phyloP scores from a whole-genome alignment of 352 stramenopile species.

The Plasmopara muralis region DNA sequence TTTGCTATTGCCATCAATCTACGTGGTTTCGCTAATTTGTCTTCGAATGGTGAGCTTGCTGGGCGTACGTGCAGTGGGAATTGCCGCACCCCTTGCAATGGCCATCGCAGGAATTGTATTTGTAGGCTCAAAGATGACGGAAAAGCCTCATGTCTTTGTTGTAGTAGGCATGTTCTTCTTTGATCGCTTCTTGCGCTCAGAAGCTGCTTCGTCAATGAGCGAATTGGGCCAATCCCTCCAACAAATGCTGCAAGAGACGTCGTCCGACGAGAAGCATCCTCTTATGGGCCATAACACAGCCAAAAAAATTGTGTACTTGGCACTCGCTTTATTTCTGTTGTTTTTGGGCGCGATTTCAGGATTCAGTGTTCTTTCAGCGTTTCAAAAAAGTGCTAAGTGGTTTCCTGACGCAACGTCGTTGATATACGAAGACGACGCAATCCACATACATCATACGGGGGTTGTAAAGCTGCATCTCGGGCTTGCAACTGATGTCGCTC shows the following conservation, averaged over 20 bases:
- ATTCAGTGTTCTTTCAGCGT: constrained; percentile 66
- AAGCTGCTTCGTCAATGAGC: constrained; percentile 41
- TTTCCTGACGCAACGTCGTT: constrained; percentile 74
- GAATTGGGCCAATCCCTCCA: constrained; percentile 48
- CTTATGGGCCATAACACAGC: constrained; percentile 45
- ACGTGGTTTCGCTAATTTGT: constrained; percentile 77
- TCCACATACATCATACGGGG: constrained; percentile 83
- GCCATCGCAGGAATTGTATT: constrained; percentile 44
- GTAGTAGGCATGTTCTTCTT: constrained; percentile 77
- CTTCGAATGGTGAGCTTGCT: constrained; percentile 64
- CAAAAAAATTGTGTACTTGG: constrained; percentile 63
- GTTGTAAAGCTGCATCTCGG: constrained; percentile 79
- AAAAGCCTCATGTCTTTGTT: constrained; percentile 69
- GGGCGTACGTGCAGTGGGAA: constrained; percentile 36
- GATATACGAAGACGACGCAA: constrained; percentile 46
- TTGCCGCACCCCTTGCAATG: constrained; percentile 52
- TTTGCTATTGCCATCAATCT: constrained; percentile 77
- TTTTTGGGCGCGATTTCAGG: constrained; percentile 65
- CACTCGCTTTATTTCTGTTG: constrained; percentile 50
- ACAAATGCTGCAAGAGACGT: constrained; percentile 59
- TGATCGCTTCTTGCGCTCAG: constrained; percentile 52
- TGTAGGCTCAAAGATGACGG: constrained; percentile 64
- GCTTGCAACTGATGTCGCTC: constrained; percentile 38
- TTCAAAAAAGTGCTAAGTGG: constrained; percentile 67
- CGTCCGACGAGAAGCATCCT: constrained; percentile 31